These are phyloP conservation scores for Bacidia rubella DNA, from an alignment of 495 filamentous ascomycete species.

Conservation along the genomic window DNA sequence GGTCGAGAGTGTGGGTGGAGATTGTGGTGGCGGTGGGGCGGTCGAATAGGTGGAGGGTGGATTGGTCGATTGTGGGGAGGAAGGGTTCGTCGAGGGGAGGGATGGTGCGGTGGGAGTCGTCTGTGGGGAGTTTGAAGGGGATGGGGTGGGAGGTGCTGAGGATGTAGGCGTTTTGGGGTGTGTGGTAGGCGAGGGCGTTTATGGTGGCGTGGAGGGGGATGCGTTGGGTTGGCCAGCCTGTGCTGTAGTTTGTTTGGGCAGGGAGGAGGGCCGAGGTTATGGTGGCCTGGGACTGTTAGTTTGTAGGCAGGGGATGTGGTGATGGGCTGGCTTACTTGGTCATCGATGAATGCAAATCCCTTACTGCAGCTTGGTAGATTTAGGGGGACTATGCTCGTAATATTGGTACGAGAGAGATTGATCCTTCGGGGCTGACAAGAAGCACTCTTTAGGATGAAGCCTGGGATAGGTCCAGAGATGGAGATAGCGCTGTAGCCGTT, in stretches of 20 bases:
- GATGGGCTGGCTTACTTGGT: conserved; percentile 24
- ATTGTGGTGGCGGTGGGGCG: neutral
- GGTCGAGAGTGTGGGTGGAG: conserved; percentile 40
- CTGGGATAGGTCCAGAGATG: conserved; percentile 60
- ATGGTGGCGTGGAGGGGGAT: conserved; percentile 57
- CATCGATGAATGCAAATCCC: conserved; percentile 72
- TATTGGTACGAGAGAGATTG: conserved; percentile 48
- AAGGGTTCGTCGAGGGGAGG: conserved; percentile 30
- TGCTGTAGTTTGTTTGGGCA: conserved; percentile 47
- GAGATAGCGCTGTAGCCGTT: conserved; percentile 68
- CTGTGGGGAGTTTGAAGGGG: conserved; percentile 69
- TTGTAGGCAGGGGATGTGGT: conserved; percentile 8
- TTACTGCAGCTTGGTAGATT: conserved; percentile 59
- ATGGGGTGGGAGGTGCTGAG: conserved; percentile 51
- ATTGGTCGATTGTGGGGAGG: conserved; percentile 61
- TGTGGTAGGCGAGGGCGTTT: conserved; percentile 61
- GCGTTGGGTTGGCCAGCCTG: conserved; percentile 55
- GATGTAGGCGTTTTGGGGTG: conserved; percentile 58
- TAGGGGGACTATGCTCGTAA: conserved; percentile 55
- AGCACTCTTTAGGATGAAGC: conserved; percentile 66
- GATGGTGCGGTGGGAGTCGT: conserved; percentile 52
- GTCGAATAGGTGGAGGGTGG: conserved; percentile 22
- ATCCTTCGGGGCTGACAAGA: conserved; percentile 61
- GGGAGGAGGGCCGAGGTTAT: conserved; percentile 59
- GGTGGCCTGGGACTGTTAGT: conserved; percentile 33